phyloP scores from a whole-genome alignment of 2,329 filamentous ascomycete species.

The Pestalotiopsis fici region DNA sequence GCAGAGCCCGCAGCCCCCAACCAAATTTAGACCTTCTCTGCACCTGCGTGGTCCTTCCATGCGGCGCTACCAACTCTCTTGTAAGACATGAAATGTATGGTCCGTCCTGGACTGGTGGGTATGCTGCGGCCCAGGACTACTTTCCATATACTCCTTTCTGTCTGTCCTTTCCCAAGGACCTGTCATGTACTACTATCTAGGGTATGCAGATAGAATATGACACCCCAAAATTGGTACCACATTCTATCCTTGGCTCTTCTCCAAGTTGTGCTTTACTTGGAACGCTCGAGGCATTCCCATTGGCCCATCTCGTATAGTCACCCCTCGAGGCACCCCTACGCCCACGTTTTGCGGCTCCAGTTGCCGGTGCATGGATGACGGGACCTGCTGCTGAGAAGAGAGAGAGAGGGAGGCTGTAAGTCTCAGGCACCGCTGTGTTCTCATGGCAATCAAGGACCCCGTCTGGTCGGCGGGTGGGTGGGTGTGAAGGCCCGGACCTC shows the following conservation, averaged over 20 bases:
- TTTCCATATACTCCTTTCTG: neutral
- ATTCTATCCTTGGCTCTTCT: neutral
- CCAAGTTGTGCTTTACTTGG: conserved; percentile 3
- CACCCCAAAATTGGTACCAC: neutral
- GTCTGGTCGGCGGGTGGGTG: neutral
- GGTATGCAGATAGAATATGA: neutral
- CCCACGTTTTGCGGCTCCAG: conserved; percentile 5
- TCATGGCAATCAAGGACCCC: conserved; percentile 3
- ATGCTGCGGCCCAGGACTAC: neutral
- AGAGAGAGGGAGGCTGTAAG: conserved; percentile 7
- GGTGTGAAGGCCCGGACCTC: neutral
- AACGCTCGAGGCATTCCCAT: neutral
- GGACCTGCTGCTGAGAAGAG: neutral
- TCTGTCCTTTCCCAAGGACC: neutral
- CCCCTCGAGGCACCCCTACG: neutral
- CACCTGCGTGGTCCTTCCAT: conserved; percentile 2
- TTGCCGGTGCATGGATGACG: neutral
- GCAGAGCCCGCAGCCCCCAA: conserved; percentile 1
- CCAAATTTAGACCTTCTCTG: conserved; percentile 7
- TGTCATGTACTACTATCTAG: neutral
- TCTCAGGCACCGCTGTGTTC: conserved; percentile 3
- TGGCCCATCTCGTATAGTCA: neutral
- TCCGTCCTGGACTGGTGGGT: neutral
- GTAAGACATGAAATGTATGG: neutral
- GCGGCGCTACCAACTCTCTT: neutral